Evolutionary conservation across 495 filamentous ascomycete genomes (phyloP).

Genomic region (Thozetella sp.): DNA sequence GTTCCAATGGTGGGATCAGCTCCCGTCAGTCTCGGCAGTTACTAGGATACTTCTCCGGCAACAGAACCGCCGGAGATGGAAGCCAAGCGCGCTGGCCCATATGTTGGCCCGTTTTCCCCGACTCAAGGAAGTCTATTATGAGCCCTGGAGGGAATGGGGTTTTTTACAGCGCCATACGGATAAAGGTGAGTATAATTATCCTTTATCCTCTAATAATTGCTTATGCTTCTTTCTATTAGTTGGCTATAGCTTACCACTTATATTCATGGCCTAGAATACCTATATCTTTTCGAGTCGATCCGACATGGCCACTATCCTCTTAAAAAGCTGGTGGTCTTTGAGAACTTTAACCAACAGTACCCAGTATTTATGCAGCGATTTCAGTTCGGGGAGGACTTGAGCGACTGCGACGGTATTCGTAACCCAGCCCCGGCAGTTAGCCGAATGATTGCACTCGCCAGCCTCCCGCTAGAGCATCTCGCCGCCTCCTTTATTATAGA

Average conservation of each 20-base stretch:
- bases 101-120: constrained; percentile 31
- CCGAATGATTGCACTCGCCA: constrained; percentile 23
- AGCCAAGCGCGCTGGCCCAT: constrained; percentile 23
- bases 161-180: constrained; percentile 18
- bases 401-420: constrained; percentile 19
- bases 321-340: constrained; percentile 27
- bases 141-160: constrained; percentile 32
- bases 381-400: constrained; percentile 8
- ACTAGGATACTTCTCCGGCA: constrained; percentile 30
- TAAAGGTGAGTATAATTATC: constrained; percentile 15
- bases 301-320: constrained; percentile 20
- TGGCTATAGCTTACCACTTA: constrained; percentile 11
- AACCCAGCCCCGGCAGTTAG: constrained; percentile 22
- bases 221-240: constrained; percentile 1
- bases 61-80: constrained; percentile 34
- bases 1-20: constrained; percentile 30
- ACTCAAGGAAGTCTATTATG: constrained; percentile 33
- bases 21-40: constrained; percentile 27
- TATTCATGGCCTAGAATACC: constrained; percentile 12
- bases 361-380: constrained; percentile 21
- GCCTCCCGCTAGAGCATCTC: constrained; percentile 34
- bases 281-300: constrained; percentile 25
- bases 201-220: not conserved
- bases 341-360: constrained; percentile 31
- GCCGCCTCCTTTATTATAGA: constrained; percentile 36